These are phyloP conservation scores for Colletotrichum tamarilloi DNA, from an alignment of 2,329 filamentous ascomycete genomes.

Conservation along the genomic window DNA sequence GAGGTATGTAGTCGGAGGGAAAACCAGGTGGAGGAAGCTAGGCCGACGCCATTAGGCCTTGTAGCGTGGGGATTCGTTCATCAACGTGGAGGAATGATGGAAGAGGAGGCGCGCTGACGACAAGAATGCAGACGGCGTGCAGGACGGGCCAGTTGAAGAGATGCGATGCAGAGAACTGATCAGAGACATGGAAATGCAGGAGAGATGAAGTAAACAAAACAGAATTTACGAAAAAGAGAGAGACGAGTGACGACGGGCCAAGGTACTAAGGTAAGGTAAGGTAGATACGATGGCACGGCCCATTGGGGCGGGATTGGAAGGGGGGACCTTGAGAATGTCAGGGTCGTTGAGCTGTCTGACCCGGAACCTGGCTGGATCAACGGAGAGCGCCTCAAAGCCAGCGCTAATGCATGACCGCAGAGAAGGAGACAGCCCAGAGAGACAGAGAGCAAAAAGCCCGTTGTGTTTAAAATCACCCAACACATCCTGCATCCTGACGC, in stretches of 20 bases:
- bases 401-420: neutral
- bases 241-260: neutral
- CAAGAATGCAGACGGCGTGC: constrained; percentile 30
- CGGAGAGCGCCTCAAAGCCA: neutral
- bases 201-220: constrained; percentile 22
- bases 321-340: constrained; percentile 34
- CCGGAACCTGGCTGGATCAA: constrained; percentile 2
- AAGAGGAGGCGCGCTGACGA: constrained; percentile 33
- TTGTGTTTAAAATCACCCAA: constrained; percentile 14
- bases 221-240: neutral
- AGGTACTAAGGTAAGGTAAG: neutral
- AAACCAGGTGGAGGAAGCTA: constrained; percentile 33
- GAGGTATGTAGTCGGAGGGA: neutral
- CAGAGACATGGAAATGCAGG: constrained; percentile 17
- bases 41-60: constrained; percentile 26
- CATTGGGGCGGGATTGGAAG: constrained; percentile 23
- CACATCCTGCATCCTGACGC: constrained; percentile 11
- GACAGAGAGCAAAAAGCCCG: neutral
- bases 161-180: constrained; percentile 7
- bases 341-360: constrained; percentile 21
- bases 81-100: constrained; percentile 31
- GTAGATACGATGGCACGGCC: constrained; percentile 13
- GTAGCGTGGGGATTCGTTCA: constrained; percentile 30
- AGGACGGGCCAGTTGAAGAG: neutral
- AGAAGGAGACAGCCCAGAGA: neutral